Evolutionary conservation across 2,329 filamentous ascomycete species (phyloP).

Genomic region (Paramyrothecium sp.): DNA sequence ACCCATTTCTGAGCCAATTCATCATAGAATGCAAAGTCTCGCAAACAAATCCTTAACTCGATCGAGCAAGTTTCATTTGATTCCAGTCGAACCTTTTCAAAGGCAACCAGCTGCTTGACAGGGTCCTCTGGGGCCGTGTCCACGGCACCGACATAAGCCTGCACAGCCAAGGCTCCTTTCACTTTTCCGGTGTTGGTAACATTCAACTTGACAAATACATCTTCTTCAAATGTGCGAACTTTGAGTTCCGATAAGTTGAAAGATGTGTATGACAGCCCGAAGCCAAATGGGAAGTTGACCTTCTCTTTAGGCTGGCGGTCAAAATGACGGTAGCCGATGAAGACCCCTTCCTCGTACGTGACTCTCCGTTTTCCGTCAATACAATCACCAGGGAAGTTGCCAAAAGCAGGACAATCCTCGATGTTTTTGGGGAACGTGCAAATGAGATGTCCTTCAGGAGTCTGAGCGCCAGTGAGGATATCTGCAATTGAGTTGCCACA

Average conservation of each 20-base stretch:
- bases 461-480: slow-evolving; percentile 62
- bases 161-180: slow-evolving; percentile 51
- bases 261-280: slow-evolving; percentile 40
- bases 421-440: slow-evolving; percentile 59
- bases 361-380: slow-evolving; percentile 49
- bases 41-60: slow-evolving; percentile 15
- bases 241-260: slow-evolving; percentile 62
- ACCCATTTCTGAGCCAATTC: slow-evolving; percentile 22
- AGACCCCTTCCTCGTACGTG: slow-evolving; percentile 68
- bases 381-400: slow-evolving; percentile 56
- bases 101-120: slow-evolving; percentile 65
- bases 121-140: slow-evolving; percentile 16
- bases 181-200: slow-evolving; percentile 59
- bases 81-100: slow-evolving; percentile 53
- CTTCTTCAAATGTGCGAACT: slow-evolving; percentile 21
- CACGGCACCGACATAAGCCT: slow-evolving; percentile 45
- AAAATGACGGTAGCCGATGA: slow-evolving; percentile 67
- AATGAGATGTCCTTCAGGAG: slow-evolving; percentile 63
- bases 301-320: slow-evolving; percentile 57
- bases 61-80: slow-evolving; percentile 21
- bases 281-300: slow-evolving; percentile 66
- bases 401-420: slow-evolving; percentile 63
- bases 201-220: slow-evolving; percentile 42
- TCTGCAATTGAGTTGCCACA: slow-evolving; percentile 67
- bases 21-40: slow-evolving; percentile 27